Evolutionary conservation across 2,329 filamentous ascomycete genomes (phyloP), one percentile per base, ranked within the genome.

Genomic region (Nothopassalora personata): DNA sequence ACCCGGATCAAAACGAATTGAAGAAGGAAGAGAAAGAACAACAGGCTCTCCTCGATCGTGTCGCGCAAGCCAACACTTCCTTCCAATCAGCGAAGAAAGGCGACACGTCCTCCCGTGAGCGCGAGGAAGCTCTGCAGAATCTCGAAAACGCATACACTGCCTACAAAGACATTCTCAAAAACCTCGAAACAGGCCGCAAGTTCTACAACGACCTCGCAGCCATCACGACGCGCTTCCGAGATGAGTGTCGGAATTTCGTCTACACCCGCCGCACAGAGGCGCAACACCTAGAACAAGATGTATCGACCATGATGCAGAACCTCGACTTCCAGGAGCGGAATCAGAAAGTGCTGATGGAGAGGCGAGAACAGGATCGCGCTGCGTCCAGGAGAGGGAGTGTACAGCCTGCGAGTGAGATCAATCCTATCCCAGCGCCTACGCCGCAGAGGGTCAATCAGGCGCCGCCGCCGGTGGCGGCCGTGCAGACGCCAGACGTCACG

Each of bases 181-280:
- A 97, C 70, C 81, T 97, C 2, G 93, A 97, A 65, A 90, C 89
- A 0, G 94, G 91, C 0, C 82, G 93, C 55, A 97, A 94, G 72
- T 99, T 99, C 72, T 99, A 97, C 78, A 99, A 99, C 67, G 92
- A 97, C 70, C 81, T 99, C 4, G 90, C 89, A 50, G 90, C 88
- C 74, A 91, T 97, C 62, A 89, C 96, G 0, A 87, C 86, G 39
- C 81, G 87, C 9, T 97, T 97, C 72, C 82, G 91, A 18, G 93
- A 97, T 66, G 89, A 90, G 36, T 86, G 86, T 59, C 84, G 84
- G 65, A 83, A 82, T 1, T 97, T 95, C 80, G 88, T 89, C 0
- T 87, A 91, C 30, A 85, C 91, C 70, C 81, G 94, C 54, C 83
- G 91, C 53, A 84, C 88, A 64, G 93, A 97, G 67, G 91, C 91